phyloP scores from a whole-genome alignment of 2,329 filamentous ascomycete species.

The Arthroderma sp. region DNA sequence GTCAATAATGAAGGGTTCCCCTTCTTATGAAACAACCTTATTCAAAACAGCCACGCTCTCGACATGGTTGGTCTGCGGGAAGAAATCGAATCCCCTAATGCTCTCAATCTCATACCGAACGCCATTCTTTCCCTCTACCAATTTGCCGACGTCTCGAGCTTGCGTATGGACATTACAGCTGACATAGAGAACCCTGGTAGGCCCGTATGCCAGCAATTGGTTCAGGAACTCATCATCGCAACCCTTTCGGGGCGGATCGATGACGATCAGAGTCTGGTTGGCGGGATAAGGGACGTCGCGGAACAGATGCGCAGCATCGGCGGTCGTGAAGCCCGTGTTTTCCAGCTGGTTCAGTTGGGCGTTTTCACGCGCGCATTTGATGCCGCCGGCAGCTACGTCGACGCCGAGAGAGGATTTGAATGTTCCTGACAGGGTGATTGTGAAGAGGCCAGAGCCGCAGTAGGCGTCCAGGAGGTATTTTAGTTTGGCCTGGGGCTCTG shows the following conservation, averaged over 20 bases:
- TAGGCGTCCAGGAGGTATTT: slow-evolving; percentile 94
- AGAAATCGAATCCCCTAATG: slow-evolving; percentile 88
- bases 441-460: slow-evolving; percentile 94
- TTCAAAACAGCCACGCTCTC: slow-evolving; percentile 51
- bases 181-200: slow-evolving; percentile 76
- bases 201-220: slow-evolving; percentile 67
- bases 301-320: slow-evolving; percentile 77
- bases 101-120: slow-evolving; percentile 74
- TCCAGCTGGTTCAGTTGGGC: slow-evolving; percentile 62
- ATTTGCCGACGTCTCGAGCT: slow-evolving; percentile 76
- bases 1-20: too few relatives aligned
- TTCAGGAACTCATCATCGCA: slow-evolving; percentile 73
- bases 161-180: slow-evolving; percentile 98
- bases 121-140: slow-evolving; percentile 53
- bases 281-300: slow-evolving; percentile 58
- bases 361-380: slow-evolving; percentile 65
- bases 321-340: slow-evolving; percentile 73
- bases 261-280: slow-evolving; percentile 79
- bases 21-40: slow-evolving; percentile 14
- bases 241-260: slow-evolving; percentile 93
- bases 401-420: slow-evolving; percentile 76
- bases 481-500: slow-evolving; percentile 37
- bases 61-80: slow-evolving; percentile 69
- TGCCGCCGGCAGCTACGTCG: slow-evolving; percentile 70
- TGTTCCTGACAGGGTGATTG: slow-evolving; percentile 73